phyloP scores from a whole-genome alignment of 2,329 filamentous ascomycete species.

The Aspergillus hortae region DNA sequence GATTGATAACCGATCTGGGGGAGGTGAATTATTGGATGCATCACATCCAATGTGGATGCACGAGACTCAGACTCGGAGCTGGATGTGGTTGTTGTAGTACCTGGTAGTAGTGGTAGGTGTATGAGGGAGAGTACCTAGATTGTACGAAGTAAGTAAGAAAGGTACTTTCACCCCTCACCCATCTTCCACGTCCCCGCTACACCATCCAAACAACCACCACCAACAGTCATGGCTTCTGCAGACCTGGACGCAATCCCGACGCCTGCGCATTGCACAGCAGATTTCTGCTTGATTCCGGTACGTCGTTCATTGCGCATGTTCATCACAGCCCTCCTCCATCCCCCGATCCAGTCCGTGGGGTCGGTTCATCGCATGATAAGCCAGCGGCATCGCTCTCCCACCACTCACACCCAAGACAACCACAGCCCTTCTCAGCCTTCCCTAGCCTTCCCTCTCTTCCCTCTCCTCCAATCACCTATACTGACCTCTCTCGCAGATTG shows the following conservation, averaged over 20 bases:
- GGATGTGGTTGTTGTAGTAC: no score
- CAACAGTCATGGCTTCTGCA: conserved; percentile 15
- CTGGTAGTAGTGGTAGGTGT: no score
- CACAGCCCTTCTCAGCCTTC: background rate
- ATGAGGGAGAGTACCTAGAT: background rate
- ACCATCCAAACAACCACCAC: background rate
- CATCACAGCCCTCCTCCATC: background rate
- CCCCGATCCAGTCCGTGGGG: background rate
- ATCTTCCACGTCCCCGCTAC: background rate
- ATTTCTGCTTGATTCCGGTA: conserved; percentile 88
- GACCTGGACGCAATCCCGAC: conserved; percentile 46
- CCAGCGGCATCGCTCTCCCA: background rate
- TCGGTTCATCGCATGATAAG: background rate
- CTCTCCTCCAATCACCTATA: no score
- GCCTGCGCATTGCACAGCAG: conserved; percentile 73
- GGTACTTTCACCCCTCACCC: background rate
- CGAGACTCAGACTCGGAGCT: no score
- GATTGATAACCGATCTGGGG: background rate
- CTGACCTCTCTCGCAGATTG: conserved; percentile 54
- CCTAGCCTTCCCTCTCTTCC: background rate
- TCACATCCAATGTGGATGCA: background rate
- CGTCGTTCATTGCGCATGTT: conserved; percentile 25
- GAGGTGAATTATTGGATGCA: background rate
- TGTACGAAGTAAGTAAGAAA: background rate
- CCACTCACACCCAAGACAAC: background rate